Base-by-base conservation (phyloP, 2,329 filamentous ascomycete genomes). In the Fusarium hainanense region DNA sequence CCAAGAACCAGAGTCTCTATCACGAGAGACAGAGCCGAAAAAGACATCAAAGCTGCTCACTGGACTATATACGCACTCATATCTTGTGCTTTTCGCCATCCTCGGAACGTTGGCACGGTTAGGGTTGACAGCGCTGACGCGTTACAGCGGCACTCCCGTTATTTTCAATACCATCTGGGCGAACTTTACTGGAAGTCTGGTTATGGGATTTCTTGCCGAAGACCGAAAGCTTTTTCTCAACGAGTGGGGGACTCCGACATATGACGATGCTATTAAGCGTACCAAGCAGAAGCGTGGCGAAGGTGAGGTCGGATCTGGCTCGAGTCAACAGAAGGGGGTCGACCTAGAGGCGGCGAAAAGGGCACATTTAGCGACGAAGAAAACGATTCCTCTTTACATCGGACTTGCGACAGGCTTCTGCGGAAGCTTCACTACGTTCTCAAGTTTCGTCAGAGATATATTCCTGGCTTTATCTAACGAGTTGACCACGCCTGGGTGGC, bases 401-500 rank as follows among this genome's bases (percentile, higher is more conserved):
- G 94, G 92, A 52, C 87, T 98, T 8, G 88, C 93, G 0, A 97
- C 92, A 0, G 95, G 92, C 13, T 96, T 96, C 79, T 97, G 93
- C 75, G 93, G 95, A 66, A 94, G 92, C 70, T 93, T 96, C 75
- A 98, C 94, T 0, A 94, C 92, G 12, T 97, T 97, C 79, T 97
- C 94, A 0, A 89, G 90, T 21, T 97, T 97, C 77, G 90, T 94
- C 48, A 87, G 92, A 9, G 94, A 97, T 74, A 81, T 86, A 16
- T 97, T 97, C 77, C 85, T 97, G 23, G 91, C 93, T 0, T 80
- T 97, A 20, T 90, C 92, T 6, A 96, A 97, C 76, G 86, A 91
- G 68, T 81, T 97, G 13, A 81, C 79, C 12, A 76, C 78, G 3
- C 76, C 79, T 1, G 79, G 81, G 21, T 75, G 72, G 1, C 77